Percentiles rank a stretch among this genome's conserved stretches.
Evolutionary conservation across 2,329 filamentous ascomycete species (phyloP).

Genomic region (Verticillium zaregamsianum): DNA sequence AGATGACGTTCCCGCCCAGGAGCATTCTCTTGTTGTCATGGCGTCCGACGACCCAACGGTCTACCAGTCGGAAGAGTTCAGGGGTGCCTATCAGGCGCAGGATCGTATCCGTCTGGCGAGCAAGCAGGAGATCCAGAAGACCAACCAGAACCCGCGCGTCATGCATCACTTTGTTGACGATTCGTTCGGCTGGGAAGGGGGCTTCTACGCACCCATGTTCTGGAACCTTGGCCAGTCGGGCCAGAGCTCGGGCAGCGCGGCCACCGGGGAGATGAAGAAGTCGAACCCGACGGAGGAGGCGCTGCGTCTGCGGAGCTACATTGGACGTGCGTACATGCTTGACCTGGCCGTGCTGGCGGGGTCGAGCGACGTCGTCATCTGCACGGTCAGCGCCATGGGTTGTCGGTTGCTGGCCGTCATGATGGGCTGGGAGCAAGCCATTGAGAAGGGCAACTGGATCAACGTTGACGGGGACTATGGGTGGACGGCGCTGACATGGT

Average conservation of each 20-base stretch:
- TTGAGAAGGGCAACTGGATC: conserved; percentile 60
- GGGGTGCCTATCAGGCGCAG: conserved; percentile 58
- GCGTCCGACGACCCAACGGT: conserved; percentile 81
- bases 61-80: conserved; percentile 62
- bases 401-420: conserved; percentile 78
- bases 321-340: conserved; percentile 77
- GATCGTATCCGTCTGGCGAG: conserved; percentile 72
- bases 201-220: conserved; percentile 79
- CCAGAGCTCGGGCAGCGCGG: conserved; percentile 29
- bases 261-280: conserved; percentile 25
- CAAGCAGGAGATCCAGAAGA: conserved; percentile 44
- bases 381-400: conserved; percentile 67
- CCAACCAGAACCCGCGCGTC: conserved; percentile 29
- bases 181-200: conserved; percentile 81
- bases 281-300: conserved; percentile 44
- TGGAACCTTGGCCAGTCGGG: conserved; percentile 64
- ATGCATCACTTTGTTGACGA: conserved; percentile 69
- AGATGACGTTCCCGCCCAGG: conserved; percentile 29
- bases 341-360: conserved; percentile 71
- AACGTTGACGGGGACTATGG: conserved; percentile 72
- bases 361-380: conserved; percentile 68
- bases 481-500: conserved; percentile 50
- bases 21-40: conserved; percentile 52
- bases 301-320: conserved; percentile 65
- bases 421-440: conserved; percentile 75